phyloP scores from a whole-genome alignment of 2,329 filamentous ascomycete species.

The Calonectria hongkongensis region DNA sequence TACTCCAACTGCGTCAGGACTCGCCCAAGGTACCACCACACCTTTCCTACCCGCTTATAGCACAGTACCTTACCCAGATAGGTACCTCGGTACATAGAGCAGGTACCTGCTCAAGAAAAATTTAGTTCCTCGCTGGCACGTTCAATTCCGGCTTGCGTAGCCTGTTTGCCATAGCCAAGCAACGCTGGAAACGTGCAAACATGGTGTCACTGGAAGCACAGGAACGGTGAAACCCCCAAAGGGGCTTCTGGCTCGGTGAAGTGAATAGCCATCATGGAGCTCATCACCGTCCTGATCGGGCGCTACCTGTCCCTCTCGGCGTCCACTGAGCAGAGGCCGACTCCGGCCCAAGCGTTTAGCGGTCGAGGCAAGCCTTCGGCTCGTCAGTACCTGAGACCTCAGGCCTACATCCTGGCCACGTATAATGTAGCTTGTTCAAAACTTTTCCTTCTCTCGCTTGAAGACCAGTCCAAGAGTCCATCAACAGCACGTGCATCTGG shows the following conservation, averaged over 20 bases:
- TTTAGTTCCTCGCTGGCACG: background rate
- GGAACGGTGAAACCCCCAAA: background rate
- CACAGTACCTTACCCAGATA: too few species aligned
- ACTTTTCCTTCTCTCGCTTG: conserved; percentile 55
- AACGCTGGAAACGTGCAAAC: conserved; percentile 1
- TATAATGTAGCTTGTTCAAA: conserved; percentile 52
- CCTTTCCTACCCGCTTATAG: background rate
- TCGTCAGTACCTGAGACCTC: conserved; percentile 59
- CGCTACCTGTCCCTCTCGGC: background rate
- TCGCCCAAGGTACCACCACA: background rate
- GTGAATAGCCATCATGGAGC: background rate
- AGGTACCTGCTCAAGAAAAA: background rate
- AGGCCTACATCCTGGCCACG: conserved; percentile 55
- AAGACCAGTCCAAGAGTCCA: conserved; percentile 53
- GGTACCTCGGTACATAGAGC: background rate
- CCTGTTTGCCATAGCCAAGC: background rate
- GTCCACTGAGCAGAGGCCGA: conserved; percentile 17
- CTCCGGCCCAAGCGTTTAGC: conserved; percentile 33
- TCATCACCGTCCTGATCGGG: background rate
- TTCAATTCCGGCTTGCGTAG: conserved; percentile 3
- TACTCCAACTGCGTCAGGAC: background rate
- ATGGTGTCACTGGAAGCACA: background rate
- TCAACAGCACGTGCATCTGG: conserved; percentile 49
- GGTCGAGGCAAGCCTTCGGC: conserved; percentile 15
- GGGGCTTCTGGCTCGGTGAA: background rate